Evolutionary conservation across 768 basidiomycete genomes (phyloP).

Genomic region (Leucogyrophana mollusca): DNA sequence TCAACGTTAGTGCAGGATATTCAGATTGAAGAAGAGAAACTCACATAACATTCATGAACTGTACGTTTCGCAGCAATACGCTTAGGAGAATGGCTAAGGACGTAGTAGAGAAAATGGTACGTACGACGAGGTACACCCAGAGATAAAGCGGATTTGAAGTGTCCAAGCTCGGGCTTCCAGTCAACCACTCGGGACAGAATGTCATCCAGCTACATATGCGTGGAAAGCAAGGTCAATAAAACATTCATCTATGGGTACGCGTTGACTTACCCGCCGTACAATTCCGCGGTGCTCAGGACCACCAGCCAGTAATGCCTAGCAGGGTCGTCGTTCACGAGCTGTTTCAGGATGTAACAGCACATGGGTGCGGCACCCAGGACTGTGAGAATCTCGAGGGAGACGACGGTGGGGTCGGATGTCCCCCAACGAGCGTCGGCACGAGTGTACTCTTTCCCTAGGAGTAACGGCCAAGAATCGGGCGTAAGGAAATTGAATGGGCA

Average conservation of each 20-base stretch:
- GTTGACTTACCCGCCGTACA: slow-evolving; percentile 64
- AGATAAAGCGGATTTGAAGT: slow-evolving; percentile 69
- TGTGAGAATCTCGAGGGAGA: slow-evolving; percentile 81
- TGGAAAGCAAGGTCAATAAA: background rate
- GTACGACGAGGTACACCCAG: slow-evolving; percentile 80
- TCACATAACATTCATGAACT: slow-evolving; percentile 85
- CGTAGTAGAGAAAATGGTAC: slow-evolving; percentile 26
- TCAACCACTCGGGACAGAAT: slow-evolving; percentile 85
- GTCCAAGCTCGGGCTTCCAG: slow-evolving; percentile 68
- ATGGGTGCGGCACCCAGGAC: slow-evolving; percentile 73
- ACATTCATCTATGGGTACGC: background rate
- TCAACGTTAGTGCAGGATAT: no score
- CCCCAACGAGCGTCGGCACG: slow-evolving; percentile 84
- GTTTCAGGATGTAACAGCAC: slow-evolving; percentile 68
- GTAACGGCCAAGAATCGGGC: background rate
- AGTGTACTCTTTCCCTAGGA: slow-evolving; percentile 79
- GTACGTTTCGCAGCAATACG: slow-evolving; percentile 1
- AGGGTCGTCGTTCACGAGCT: slow-evolving; percentile 62
- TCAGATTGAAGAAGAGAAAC: slow-evolving; percentile 19
- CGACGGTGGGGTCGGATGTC: slow-evolving; percentile 70
- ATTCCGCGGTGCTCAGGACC: slow-evolving; percentile 70
- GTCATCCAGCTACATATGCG: slow-evolving; percentile 71
- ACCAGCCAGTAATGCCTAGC: slow-evolving; percentile 68
- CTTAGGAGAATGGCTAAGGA: background rate
- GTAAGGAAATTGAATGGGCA: background rate